A percentile compares a stretch with the other conserved stretches of the same genome.
Conservation (phyloP, 257 asterid genomes). For the Euphrasia confusa region DNA sequence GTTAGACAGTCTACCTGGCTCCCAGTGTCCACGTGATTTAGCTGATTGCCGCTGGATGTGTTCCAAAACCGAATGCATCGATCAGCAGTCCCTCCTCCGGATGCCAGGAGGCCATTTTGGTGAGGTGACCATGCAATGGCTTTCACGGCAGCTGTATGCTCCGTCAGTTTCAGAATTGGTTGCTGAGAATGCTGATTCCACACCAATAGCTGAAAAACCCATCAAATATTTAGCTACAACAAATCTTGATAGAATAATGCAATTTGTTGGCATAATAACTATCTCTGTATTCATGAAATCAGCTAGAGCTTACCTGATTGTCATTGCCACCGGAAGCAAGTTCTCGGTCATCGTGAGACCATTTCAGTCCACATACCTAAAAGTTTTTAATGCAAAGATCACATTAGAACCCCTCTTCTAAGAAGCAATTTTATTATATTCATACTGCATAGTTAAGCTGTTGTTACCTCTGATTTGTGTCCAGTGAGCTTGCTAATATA, state of each 20-base stretch:
- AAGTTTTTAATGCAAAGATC: not conserved
- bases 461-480: conserved; percentile 83
- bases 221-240: not conserved
- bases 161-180: conserved; percentile 72
- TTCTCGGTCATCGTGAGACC: conserved; percentile 97
- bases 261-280: not conserved
- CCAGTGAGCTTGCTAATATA: conserved; percentile 76
- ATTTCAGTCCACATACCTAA: conserved; percentile 86
- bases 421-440: not conserved
- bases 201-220: conserved; percentile 56
- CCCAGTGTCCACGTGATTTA: conserved; percentile 80
- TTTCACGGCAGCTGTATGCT: conserved; percentile 95
- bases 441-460: not conserved
- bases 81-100: conserved; percentile 99
- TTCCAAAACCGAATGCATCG: conserved; percentile 99
- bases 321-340: conserved; percentile 99
- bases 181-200: conserved; percentile 89
- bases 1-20: conserved; percentile 58
- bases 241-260: not conserved
- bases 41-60: conserved; percentile 74
- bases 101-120: conserved; percentile 75
- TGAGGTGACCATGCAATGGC: conserved; percentile 99
- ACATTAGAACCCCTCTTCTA: not conserved
- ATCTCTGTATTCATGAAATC: not conserved
- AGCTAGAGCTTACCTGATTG: conserved; percentile 53